Conservation (phyloP, 2,329 filamentous ascomycete genomes). For the Colletotrichum sp. region DNA sequence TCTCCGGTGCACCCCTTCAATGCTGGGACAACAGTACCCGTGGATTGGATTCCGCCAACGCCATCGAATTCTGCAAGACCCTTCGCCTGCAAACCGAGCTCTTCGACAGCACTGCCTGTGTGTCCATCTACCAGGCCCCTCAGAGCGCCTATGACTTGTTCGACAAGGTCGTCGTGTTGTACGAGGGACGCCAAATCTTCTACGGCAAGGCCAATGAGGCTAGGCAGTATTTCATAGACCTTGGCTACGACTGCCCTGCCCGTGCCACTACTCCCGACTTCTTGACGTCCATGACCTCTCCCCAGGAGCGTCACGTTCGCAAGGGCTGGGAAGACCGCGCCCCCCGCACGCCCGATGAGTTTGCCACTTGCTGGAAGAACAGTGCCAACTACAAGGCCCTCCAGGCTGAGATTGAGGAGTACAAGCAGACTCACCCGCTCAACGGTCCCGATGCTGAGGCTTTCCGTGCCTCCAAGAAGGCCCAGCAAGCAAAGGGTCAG, state of each 20-base stretch:
- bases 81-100: constrained; percentile 72
- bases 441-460: constrained; percentile 60
- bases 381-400: constrained; percentile 56
- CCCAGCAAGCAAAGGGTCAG: constrained; percentile 61
- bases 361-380: constrained; percentile 62
- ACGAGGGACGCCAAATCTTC: constrained; percentile 67
- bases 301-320: constrained; percentile 60
- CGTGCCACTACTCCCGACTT: constrained; percentile 76
- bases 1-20: constrained; percentile 66
- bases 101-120: constrained; percentile 67
- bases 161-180: constrained; percentile 63
- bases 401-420: constrained; percentile 59
- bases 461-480: constrained; percentile 59
- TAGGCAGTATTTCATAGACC: constrained; percentile 67
- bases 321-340: constrained; percentile 60
- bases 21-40: constrained; percentile 77
- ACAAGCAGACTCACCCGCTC: constrained; percentile 58
- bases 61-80: constrained; percentile 76
- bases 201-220: constrained; percentile 66
- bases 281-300: constrained; percentile 71
- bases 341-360: constrained; percentile 67
- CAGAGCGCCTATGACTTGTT: constrained; percentile 69
- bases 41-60: constrained; percentile 77
- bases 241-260: constrained; percentile 71
- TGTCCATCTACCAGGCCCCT: constrained; percentile 77